Conservation (phyloP, 208 protist species). For the Wallacemonas sp. region DNA sequence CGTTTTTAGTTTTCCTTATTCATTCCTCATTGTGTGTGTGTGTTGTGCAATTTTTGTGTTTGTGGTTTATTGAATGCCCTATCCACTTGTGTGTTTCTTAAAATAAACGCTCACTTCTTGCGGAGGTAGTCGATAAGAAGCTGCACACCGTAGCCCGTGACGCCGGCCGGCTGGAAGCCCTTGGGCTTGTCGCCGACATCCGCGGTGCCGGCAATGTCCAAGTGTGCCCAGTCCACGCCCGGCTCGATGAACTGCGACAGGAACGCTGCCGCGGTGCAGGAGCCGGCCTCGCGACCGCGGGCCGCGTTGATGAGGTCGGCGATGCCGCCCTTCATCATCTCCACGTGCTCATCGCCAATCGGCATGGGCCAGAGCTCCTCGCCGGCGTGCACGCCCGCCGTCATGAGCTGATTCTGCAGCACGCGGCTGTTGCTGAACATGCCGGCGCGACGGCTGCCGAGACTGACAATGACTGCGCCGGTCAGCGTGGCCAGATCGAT, state of each 20-base stretch:
- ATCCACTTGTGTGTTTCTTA: no score
- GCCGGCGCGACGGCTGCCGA: conserved; percentile 79
- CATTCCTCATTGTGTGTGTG: no score
- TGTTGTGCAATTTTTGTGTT: conserved; percentile 14
- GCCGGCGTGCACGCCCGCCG: conserved; percentile 47
- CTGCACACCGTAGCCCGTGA: conserved; percentile 84
- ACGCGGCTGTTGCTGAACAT: conserved; percentile 54
- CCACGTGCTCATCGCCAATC: conserved; percentile 74
- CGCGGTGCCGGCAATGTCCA: conserved; percentile 83
- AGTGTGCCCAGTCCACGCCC: conserved; percentile 63
- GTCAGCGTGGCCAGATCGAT: conserved; percentile 93
- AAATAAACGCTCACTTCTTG: conserved; percentile 13
- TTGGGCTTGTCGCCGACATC: conserved; percentile 68
- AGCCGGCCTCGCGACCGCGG: conserved; percentile 54
- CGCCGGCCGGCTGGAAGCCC: conserved; percentile 65
- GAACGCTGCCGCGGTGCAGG: conserved; percentile 87
- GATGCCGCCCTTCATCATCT: conserved; percentile 68
- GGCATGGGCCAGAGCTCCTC: conserved; percentile 91
- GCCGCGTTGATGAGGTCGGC: conserved; percentile 72
- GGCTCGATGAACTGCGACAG: conserved; percentile 75
- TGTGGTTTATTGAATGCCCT: no score
- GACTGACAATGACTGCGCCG: conserved; percentile 77
- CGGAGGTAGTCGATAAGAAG: conserved; percentile 79
- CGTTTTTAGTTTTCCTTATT: conserved; percentile 19
- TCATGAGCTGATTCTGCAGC: conserved; percentile 53